These are phyloP conservation scores for Powellomyces hirtus DNA, from an alignment of 192 early-diverging fungal species.

Conservation along the genomic window DNA sequence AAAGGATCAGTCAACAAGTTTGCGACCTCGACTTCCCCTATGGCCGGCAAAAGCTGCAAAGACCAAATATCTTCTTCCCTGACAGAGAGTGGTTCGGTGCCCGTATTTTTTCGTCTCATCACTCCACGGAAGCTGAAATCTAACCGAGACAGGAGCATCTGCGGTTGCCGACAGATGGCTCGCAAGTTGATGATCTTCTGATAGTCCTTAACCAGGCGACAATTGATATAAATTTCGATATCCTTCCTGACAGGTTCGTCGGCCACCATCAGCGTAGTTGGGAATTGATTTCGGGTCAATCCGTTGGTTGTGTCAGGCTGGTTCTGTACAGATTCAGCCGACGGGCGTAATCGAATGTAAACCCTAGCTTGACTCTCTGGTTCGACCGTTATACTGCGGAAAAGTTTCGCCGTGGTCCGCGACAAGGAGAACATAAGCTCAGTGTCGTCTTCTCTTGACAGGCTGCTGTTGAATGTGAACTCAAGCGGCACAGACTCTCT, in stretches of 20 bases:
- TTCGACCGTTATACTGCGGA: constrained; percentile 66
- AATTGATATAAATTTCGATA: constrained; percentile 75
- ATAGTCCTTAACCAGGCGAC: constrained; percentile 77
- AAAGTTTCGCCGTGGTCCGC: constrained; percentile 67
- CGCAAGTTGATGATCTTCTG: constrained; percentile 65
- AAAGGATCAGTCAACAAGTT: constrained; percentile 57
- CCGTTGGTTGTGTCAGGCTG: neutral
- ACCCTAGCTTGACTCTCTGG: constrained; percentile 63
- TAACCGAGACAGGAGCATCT: constrained; percentile 37
- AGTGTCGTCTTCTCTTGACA: constrained; percentile 58
- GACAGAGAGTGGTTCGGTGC: neutral
- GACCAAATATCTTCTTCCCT: constrained; percentile 50
- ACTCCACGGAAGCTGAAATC: constrained; percentile 36
- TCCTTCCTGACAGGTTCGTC: constrained; percentile 62
- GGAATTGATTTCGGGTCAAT: neutral
- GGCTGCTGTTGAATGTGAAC: constrained; percentile 69
- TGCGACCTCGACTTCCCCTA: constrained; percentile 45
- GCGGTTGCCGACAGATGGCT: constrained; percentile 61
- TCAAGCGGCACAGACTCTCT: constrained; percentile 71
- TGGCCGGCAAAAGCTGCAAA: constrained; percentile 42
- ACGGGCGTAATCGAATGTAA: constrained; percentile 65
- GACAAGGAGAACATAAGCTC: constrained; percentile 79
- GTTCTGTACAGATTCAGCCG: neutral
- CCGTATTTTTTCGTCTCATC: constrained; percentile 22
- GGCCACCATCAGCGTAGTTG: constrained; percentile 41